A percentile compares a stretch with the other conserved stretches of the same genome.
phyloP scores from a whole-genome alignment of 352 stramenopile genomes.

The Pythium utonaiense region DNA sequence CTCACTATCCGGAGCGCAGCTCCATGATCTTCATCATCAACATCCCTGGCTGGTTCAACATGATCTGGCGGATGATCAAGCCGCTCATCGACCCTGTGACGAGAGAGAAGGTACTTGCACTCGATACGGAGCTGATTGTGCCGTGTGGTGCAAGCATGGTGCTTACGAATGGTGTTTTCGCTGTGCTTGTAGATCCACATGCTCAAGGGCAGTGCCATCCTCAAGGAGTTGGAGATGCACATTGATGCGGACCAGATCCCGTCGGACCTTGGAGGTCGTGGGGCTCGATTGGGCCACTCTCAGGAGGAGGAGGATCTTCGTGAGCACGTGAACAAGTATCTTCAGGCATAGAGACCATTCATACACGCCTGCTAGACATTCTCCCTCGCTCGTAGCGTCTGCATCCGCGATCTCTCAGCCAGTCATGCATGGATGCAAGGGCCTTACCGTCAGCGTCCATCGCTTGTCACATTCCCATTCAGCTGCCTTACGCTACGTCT shows the following conservation, averaged over 20 bases:
- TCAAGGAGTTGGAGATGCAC: slow-evolving; percentile 64
- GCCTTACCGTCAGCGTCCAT: neutral
- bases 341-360: slow-evolving; percentile 27
- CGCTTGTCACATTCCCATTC: neutral
- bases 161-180: neutral
- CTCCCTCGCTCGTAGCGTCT: neutral
- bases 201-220: slow-evolving; percentile 77
- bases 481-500: slow-evolving; percentile 6
- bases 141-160: neutral
- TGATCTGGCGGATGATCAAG: slow-evolving; percentile 92
- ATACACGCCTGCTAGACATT: slow-evolving; percentile 4
- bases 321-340: slow-evolving; percentile 71
- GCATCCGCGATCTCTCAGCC: slow-evolving; percentile 15
- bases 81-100: slow-evolving; percentile 92
- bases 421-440: neutral
- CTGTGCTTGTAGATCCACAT: slow-evolving; percentile 47
- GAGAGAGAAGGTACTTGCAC: slow-evolving; percentile 90
- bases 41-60: slow-evolving; percentile 93
- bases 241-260: slow-evolving; percentile 71
- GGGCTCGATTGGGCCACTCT: slow-evolving; percentile 57
- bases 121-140: neutral
- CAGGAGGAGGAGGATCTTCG: slow-evolving; percentile 62
- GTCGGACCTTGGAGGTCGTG: slow-evolving; percentile 64
- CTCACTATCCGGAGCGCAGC: slow-evolving; percentile 92
- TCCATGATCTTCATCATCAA: slow-evolving; percentile 96